Conservation (phyloP, 2,329 filamentous ascomycete species). For the Zymoseptoria tritici region DNA sequence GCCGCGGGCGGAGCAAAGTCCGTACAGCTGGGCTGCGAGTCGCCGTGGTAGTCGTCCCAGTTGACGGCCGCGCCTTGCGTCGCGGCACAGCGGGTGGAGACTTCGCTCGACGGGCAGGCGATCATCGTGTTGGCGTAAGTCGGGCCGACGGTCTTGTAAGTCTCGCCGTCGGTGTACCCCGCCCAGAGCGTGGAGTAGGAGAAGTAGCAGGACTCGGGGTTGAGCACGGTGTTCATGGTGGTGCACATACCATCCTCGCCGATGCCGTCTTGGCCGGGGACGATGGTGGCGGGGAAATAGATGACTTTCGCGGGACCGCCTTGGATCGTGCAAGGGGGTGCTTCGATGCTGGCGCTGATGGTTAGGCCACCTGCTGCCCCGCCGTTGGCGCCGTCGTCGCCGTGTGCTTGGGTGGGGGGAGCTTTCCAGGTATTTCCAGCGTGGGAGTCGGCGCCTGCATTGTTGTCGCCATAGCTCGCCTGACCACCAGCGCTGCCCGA, state of each 20-base stretch:
- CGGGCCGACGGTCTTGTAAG: slow-evolving; percentile 14
- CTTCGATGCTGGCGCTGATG: not conserved
- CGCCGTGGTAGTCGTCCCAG: not conserved
- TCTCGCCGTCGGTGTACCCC: slow-evolving; percentile 6
- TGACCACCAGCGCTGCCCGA: not conserved
- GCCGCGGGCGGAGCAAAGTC: slow-evolving; percentile 5
- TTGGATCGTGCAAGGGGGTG: slow-evolving; percentile 16
- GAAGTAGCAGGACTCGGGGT: slow-evolving; percentile 9
- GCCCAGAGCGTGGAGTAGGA: slow-evolving; percentile 8
- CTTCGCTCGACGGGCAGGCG: slow-evolving; percentile 15
- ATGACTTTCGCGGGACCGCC: slow-evolving; percentile 20
- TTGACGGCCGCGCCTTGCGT: not conserved
- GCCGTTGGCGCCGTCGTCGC: not conserved
- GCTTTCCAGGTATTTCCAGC: not conserved
- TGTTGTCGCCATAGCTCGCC: slow-evolving; percentile 1
- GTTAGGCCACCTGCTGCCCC: not conserved
- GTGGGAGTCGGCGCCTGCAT: not conserved
- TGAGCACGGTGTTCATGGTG: slow-evolving; percentile 5
- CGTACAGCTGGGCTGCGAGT: not conserved
- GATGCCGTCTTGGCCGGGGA: not conserved
- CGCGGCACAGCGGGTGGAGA: slow-evolving; percentile 17
- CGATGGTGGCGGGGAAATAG: slow-evolving; percentile 17
- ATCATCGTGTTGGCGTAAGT: slow-evolving; percentile 20
- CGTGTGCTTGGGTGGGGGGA: not conserved
- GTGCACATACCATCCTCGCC: not conserved